These are phyloP conservation scores for Oryza coarctata DNA, from an alignment of 176 grass and related monocot species.

Conservation along the genomic window DNA sequence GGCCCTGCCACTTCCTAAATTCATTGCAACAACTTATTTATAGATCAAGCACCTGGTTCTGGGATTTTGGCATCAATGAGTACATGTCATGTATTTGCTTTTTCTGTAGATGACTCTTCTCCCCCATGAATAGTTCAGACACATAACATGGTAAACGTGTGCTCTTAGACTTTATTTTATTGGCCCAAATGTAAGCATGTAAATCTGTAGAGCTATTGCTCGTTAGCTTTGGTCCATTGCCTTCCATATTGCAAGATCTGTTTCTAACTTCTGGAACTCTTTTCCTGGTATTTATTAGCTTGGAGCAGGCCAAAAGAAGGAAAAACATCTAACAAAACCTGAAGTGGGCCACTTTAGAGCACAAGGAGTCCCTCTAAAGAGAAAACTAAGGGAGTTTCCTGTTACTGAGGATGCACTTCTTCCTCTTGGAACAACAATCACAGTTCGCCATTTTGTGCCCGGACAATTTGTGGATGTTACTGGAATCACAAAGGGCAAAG, in stretches of 20 bases:
- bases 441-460: constrained; percentile 90
- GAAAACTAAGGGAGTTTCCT: constrained; percentile 92
- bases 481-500: constrained; percentile 90
- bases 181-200: constrained; percentile 6
- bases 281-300: constrained; percentile 56
- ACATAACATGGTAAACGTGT: not conserved
- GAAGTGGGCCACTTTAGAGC: constrained; percentile 93
- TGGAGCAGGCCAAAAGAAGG: constrained; percentile 97
- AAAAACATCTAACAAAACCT: constrained; percentile 94
- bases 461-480: constrained; percentile 92
- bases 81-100: not conserved
- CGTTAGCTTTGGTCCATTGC: constrained; percentile 30
- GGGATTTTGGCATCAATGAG: not conserved
- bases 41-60: not conserved
- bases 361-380: constrained; percentile 79
- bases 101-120: not conserved
- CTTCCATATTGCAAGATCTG: not conserved
- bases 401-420: constrained; percentile 94
- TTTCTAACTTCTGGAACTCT: constrained; percentile 22
- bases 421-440: constrained; percentile 83
- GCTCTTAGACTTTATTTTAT: not conserved
- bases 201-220: not conserved
- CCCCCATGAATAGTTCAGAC: constrained; percentile 13
- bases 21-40: not conserved
- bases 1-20: not conserved